These are phyloP conservation scores for Umbellularia californica DNA, from an alignment of 164 flowering plant genomes.

Conservation along the genomic window DNA sequence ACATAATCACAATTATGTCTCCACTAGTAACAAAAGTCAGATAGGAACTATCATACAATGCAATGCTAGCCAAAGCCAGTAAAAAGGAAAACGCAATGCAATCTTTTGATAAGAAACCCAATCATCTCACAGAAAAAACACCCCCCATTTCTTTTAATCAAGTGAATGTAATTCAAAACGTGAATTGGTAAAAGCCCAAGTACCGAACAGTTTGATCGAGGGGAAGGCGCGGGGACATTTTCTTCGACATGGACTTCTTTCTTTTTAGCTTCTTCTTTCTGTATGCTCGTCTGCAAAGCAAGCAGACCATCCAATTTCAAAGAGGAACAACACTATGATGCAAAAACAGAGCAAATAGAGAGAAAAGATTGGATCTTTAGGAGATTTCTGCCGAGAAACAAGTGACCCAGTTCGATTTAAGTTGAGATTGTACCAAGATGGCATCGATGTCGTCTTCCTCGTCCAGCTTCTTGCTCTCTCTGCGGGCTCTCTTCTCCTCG, in stretches of 20 bases:
- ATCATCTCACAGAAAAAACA: too few relatives aligned
- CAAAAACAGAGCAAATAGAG: neutral
- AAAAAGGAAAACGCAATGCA: neutral
- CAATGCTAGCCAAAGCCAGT: neutral
- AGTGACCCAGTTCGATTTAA: too few relatives aligned
- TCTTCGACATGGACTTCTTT: slow-evolving; percentile 91
- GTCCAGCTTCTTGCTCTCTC: slow-evolving; percentile 79
- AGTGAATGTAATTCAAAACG: neutral
- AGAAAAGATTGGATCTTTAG: too few relatives aligned
- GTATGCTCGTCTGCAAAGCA: slow-evolving; percentile 65
- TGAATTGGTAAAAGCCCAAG: neutral
- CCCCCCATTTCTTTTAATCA: too few relatives aligned
- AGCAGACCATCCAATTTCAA: neutral
- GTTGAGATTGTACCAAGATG: slow-evolving; percentile 52
- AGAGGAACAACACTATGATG: neutral
- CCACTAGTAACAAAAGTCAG: neutral
- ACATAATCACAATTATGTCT: neutral
- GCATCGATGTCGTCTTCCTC: slow-evolving; percentile 96
- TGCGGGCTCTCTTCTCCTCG: slow-evolving; percentile 80
- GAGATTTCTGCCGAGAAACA: neutral
- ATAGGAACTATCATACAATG: neutral
- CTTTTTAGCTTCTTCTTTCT: slow-evolving; percentile 97
- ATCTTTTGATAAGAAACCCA: too few relatives aligned
- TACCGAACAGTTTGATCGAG: slow-evolving; percentile 91
- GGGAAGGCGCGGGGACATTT: slow-evolving; percentile 85